Base-by-base conservation (phyloP, 2,329 filamentous ascomycete genomes). In the Cladosporium sp. region DNA sequence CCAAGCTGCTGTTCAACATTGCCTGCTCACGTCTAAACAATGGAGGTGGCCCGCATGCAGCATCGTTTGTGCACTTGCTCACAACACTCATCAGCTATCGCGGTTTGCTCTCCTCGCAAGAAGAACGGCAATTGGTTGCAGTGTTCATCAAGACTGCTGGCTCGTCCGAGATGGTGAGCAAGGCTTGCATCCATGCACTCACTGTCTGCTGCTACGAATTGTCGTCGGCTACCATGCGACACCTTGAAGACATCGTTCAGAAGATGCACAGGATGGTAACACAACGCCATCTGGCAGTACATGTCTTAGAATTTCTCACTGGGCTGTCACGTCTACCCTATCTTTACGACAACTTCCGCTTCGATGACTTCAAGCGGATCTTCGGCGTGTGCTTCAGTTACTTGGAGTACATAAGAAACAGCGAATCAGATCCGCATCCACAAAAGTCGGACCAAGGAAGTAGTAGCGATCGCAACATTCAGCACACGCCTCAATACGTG, bases 241-340 rank as follows among this genome's bases (percentile, higher is more conserved):
- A 86, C 19, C 80, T 97, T 60, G 89, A 93, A 45, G 88, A 86
- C 45, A 90, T 97, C 64, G 80, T 99, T 56, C 89, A 92, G 67
- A 93, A 91, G 70, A 96, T 99, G 90, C 88, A 92, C 1, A 90
- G 92, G 65, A 95, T 97, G 67, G 96, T 99, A 67, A 97, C 94
- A 1, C 92, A 96, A 67, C 87, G 91, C 6, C 85, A 92, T 57
- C 88, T 97, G 35, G 91, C 93, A 9, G 88, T 97, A 60, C 94
- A 99, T 69, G 96, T 99, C 60, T 79, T 99, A 50, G 94, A 99
- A 69, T 97, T 99, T 68, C 78, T 99, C n/a, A 89, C 90, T 9
- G 88, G 91, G 50, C 81, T 99, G 25, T 91, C 92, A 54, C 87
- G 93, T 35, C 78, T 97, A 58, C 90, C 90, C 9, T 84, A 90